Percentiles rank a stretch among this genome's conserved stretches.
phyloP scores from a whole-genome alignment of 75 land plant genomes.

The Selaginella tamariscina region DNA sequence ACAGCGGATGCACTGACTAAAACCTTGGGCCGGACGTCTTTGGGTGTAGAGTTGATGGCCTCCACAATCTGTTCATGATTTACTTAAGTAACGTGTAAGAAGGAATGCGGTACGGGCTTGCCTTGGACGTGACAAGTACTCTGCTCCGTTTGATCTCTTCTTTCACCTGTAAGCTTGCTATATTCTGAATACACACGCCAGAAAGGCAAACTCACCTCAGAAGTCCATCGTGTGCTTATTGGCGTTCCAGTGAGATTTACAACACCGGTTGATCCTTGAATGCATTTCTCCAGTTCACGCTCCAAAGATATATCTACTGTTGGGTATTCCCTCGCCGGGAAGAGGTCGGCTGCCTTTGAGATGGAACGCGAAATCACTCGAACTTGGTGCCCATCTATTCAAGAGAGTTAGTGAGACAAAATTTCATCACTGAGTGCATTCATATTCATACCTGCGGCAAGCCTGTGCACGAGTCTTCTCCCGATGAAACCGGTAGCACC shows the following conservation, averaged over 20 bases:
- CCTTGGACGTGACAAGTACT: slow-evolving; percentile 70
- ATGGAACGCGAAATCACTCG: slow-evolving; percentile 65
- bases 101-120: no score
- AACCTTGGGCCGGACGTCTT: slow-evolving; percentile 57
- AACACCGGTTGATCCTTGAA: slow-evolving; percentile 80
- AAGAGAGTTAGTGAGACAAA: no score
- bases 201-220: slow-evolving; percentile 45
- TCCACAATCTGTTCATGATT: slow-evolving; percentile 53
- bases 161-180: slow-evolving; percentile 46
- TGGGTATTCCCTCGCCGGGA: slow-evolving; percentile 67
- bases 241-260: slow-evolving; percentile 94
- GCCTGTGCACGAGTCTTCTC: slow-evolving; percentile 54
- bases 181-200: neutral
- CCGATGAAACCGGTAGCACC: slow-evolving; percentile 94
- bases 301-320: slow-evolving; percentile 63
- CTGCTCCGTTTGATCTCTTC: slow-evolving; percentile 80
- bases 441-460: slow-evolving; percentile 52
- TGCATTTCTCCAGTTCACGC: slow-evolving; percentile 50
- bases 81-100: neutral
- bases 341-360: slow-evolving; percentile 51
- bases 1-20: slow-evolving; percentile 87
- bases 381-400: slow-evolving; percentile 65
- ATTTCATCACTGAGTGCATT: no score
- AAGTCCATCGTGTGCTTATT: slow-evolving; percentile 89
- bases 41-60: slow-evolving; percentile 44